Evolutionary conservation across 2,329 filamentous ascomycete species (phyloP).

Genomic region (Penicillium sp.): DNA sequence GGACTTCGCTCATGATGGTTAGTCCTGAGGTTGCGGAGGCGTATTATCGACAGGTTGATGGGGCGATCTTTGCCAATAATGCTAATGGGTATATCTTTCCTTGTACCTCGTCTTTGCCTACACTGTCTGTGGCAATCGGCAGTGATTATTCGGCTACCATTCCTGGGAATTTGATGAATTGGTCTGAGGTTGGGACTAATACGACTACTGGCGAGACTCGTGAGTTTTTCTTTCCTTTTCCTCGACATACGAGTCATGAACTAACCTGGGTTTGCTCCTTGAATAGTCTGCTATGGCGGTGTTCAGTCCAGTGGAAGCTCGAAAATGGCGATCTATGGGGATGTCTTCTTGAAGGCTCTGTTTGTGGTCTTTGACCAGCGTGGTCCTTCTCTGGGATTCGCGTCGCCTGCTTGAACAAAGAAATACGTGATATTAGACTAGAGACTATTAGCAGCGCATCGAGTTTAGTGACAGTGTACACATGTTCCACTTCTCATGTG

Average conservation of each 20-base stretch:
- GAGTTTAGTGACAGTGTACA: constrained; percentile 7
- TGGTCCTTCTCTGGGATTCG: constrained; percentile 51
- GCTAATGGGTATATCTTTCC: constrained; percentile 56
- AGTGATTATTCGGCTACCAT: constrained; percentile 51
- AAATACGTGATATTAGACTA: not conserved
- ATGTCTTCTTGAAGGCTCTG: constrained; percentile 57
- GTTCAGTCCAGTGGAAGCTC: constrained; percentile 58
- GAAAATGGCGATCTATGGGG: constrained; percentile 57
- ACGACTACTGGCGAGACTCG: constrained; percentile 38
- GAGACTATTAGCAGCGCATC: not conserved
- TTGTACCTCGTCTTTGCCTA: constrained; percentile 53
- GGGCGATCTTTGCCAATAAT: constrained; percentile 46
- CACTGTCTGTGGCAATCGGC: constrained; percentile 54
- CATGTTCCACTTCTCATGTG: constrained; percentile 1
- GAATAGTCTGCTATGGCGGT: constrained; percentile 55
- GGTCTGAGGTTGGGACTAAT: constrained; percentile 50
- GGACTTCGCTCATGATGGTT: constrained; percentile 63
- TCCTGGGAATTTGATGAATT: constrained; percentile 55
- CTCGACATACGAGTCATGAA: not conserved
- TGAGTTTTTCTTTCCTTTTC: constrained; percentile 26
- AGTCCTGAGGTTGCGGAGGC: constrained; percentile 53
- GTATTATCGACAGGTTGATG: constrained; percentile 58
- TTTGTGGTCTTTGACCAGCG: constrained; percentile 58
- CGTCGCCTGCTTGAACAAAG: constrained; percentile 33
- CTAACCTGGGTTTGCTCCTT: constrained; percentile 8